A percentile compares a stretch with the other conserved stretches of the same genome.
Conservation (phyloP, 257 asterid genomes). For the Buddleja alternifolia region DNA sequence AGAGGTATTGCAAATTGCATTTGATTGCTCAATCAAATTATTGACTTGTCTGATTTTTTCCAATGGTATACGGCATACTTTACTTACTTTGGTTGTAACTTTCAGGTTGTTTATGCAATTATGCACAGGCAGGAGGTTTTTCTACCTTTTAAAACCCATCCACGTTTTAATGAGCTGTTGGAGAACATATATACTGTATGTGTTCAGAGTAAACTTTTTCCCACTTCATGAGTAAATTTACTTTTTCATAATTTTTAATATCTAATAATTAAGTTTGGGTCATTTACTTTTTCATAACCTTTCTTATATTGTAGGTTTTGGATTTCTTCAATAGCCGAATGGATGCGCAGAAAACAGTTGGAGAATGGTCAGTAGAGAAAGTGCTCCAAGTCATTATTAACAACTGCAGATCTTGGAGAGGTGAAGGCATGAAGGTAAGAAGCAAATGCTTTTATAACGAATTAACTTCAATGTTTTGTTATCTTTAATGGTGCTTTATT, state of each 20-base stretch:
- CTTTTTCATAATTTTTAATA: neutral
- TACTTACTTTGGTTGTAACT: constrained; percentile 31
- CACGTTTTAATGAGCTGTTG: constrained; percentile 86
- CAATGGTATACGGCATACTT: neutral
- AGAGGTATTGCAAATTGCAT: constrained; percentile 60
- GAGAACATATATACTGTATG: constrained; percentile 84
- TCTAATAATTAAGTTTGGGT: too few relatives aligned
- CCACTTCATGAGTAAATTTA: constrained; percentile 22
- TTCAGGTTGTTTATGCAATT: constrained; percentile 89
- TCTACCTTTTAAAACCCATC: constrained; percentile 91
- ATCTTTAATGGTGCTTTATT: constrained; percentile 5
- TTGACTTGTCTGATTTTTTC: constrained; percentile 5
- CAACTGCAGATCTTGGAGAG: constrained; percentile 93
- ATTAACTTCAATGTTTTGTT: neutral
- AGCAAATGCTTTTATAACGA: constrained; percentile 24
- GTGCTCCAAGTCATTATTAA: constrained; percentile 75
- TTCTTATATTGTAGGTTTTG: constrained; percentile 55
- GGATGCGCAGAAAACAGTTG: constrained; percentile 73
- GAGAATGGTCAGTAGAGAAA: constrained; percentile 96
- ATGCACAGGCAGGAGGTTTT: constrained; percentile 96
- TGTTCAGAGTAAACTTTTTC: constrained; percentile 20
- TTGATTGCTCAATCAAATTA: constrained; percentile 19
- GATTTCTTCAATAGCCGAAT: constrained; percentile 88
- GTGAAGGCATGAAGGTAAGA: constrained; percentile 91
- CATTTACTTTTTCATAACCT: constrained; percentile 5